Evolutionary conservation across 202 grass and related monocot genomes (phyloP).

Genomic region (Cymbopogon flexuosus): DNA sequence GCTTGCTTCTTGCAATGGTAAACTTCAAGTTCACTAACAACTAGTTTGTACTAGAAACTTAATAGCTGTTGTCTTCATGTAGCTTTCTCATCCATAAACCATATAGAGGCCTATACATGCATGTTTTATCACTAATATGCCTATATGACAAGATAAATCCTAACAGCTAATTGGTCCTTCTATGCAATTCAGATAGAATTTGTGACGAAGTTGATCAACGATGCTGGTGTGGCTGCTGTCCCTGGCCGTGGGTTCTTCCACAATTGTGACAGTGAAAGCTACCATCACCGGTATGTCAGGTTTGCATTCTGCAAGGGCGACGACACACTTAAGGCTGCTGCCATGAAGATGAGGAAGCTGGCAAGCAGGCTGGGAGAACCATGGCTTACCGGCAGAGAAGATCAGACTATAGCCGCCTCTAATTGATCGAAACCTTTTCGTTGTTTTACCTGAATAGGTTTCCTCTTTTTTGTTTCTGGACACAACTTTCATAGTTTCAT

Average conservation of each 20-base stretch:
- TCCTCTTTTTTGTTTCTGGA: neutral
- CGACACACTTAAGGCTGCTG: conserved; percentile 60
- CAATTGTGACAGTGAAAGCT: conserved; percentile 23
- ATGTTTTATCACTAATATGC: neutral
- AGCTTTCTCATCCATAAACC: neutral
- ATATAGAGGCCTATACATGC: neutral
- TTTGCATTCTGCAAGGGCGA: conserved; percentile 87
- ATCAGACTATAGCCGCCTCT: neutral
- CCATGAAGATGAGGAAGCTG: conserved; percentile 46
- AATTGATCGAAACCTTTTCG: neutral
- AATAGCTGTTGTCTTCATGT: neutral
- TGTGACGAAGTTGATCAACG: conserved; percentile 29
- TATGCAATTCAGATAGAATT: conserved; percentile 66
- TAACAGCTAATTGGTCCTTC: neutral
- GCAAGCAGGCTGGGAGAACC: conserved; percentile 6
- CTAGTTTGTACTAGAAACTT: neutral
- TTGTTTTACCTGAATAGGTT: neutral
- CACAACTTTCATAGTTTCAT: neutral
- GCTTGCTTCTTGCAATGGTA: neutral
- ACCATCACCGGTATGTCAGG: conserved; percentile 50
- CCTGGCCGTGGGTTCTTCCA: conserved; percentile 50
- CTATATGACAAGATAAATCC: neutral
- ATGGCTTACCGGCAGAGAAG: neutral
- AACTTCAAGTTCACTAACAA: neutral
- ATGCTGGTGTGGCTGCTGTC: conserved; percentile 37